Percentiles rank a stretch among this genome's conserved stretches.
phyloP scores from a whole-genome alignment of 2,329 filamentous ascomycete genomes.

The Tolypocladium nubicola region DNA sequence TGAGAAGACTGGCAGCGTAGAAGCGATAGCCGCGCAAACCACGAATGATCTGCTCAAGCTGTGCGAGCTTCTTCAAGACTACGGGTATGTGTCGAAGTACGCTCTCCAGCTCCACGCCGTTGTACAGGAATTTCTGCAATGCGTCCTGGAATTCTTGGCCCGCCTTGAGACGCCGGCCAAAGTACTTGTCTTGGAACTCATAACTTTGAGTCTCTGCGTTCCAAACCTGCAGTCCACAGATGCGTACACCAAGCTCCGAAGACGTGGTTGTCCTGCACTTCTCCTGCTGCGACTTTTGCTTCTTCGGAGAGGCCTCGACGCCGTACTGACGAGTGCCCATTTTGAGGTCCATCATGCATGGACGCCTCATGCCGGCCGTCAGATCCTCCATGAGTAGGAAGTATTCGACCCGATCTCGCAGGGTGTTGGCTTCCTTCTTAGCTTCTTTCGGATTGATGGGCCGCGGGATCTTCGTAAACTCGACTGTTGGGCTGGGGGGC shows the following conservation, averaged over 20 bases:
- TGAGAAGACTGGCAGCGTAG: conserved; percentile 87
- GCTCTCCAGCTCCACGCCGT: conserved; percentile 71
- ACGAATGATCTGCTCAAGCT: conserved; percentile 74
- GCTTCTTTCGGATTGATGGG: conserved; percentile 59
- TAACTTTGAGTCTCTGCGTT: conserved; percentile 75
- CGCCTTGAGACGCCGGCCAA: conserved; percentile 76
- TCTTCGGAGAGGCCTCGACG: conserved; percentile 82
- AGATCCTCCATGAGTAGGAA: conserved; percentile 91
- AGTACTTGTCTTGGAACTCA: conserved; percentile 98
- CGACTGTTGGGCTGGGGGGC: conserved; percentile 24
- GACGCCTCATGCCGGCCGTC: conserved; percentile 90
- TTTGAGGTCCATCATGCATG: conserved; percentile 94
- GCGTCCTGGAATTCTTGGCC: conserved; percentile 84
- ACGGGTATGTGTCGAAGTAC: conserved; percentile 79
- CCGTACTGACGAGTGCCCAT: conserved; percentile 98
- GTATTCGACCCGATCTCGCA: conserved; percentile 67
- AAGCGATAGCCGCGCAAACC: conserved; percentile 79
- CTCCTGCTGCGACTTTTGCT: conserved; percentile 81
- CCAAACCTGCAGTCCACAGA: conserved; percentile 96
- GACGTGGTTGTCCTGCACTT: conserved; percentile 94
- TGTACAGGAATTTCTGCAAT: conserved; percentile 80
- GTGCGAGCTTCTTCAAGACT: conserved; percentile 72
- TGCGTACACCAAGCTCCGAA: conserved; percentile 77
- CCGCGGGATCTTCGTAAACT: conserved; percentile 35
- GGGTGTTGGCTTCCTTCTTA: conserved; percentile 50